These are phyloP conservation scores for peach (Prunus persica) DNA, from an alignment of 306 rosid genomes.

Conservation along the genomic window DNA sequence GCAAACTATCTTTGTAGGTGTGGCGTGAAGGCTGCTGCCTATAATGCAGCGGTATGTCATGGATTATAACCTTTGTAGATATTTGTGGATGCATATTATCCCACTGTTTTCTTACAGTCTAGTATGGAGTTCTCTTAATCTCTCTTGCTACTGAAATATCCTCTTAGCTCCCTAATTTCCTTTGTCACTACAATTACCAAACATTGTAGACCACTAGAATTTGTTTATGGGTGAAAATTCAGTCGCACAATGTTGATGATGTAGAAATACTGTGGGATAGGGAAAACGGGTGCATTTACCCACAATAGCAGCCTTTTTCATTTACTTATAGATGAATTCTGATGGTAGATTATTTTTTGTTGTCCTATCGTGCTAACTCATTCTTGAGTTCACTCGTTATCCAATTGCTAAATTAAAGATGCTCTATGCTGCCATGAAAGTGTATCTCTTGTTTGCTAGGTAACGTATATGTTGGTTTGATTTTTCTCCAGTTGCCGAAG, in stretches of 20 bases:
- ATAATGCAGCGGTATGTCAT: slow-evolving; percentile 75
- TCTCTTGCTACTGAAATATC: no score
- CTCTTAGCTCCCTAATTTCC: no score
- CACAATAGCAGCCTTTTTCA: no score
- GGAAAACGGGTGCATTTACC: no score
- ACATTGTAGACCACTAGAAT: no score
- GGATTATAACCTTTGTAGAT: neutral
- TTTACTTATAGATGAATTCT: neutral
- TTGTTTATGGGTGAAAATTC: no score
- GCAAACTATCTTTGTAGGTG: slow-evolving; percentile 58
- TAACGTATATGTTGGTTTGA: slow-evolving; percentile 30
- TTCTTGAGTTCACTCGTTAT: neutral
- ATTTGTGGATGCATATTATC: neutral
- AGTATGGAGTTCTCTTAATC: no score
- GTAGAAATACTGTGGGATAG: no score
- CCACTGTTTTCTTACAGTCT: neutral
- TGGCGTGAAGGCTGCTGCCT: slow-evolving; percentile 94
- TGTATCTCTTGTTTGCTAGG: slow-evolving; percentile 1
- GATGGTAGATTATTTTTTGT: neutral
- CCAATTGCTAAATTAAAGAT: neutral
- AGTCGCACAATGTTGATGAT: no score
- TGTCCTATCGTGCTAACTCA: neutral
- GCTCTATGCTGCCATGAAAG: neutral
- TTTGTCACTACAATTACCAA: no score
- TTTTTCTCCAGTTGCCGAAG: slow-evolving; percentile 72